A percentile compares a stretch with the other conserved stretches of the same genome.
These are phyloP conservation scores for Rhizopogon vinicolor DNA, from an alignment of 768 basidiomycete genomes.

Conservation along the genomic window DNA sequence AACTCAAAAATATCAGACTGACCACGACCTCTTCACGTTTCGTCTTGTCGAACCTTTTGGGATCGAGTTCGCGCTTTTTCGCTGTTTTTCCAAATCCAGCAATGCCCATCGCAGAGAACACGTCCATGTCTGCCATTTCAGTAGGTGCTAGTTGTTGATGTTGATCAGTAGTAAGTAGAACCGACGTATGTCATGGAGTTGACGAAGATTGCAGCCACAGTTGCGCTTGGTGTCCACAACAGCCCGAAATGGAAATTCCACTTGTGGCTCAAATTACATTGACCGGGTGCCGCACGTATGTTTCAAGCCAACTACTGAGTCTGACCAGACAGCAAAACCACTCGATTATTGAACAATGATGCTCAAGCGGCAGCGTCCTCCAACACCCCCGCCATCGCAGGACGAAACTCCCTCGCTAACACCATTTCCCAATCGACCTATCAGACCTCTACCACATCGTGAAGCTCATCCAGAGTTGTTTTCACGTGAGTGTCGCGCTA, in stretches of 20 bases:
- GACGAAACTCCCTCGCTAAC: constrained; percentile 17
- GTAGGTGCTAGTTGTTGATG: constrained; percentile 5
- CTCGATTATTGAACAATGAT: constrained; percentile 22
- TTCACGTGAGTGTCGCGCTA: constrained; percentile 31
- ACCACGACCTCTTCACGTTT: constrained; percentile 46
- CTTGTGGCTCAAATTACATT: not conserved
- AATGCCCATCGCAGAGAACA: constrained; percentile 82
- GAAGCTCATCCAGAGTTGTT: constrained; percentile 5
- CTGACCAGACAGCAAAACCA: not conserved
- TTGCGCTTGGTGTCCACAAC: not conserved
- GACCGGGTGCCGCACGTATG: not conserved
- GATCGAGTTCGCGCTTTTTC: constrained; percentile 64
- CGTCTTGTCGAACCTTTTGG: constrained; percentile 74
- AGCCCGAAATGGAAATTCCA: constrained; percentile 6
- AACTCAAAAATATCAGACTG: constrained; percentile 7
- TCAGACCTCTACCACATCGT: constrained; percentile 11
- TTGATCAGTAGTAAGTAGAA: not conserved
- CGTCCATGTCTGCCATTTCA: constrained; percentile 56
- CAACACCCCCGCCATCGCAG: constrained; percentile 37
- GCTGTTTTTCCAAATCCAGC: constrained; percentile 75
- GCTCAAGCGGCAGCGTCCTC: constrained; percentile 51
- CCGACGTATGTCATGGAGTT: not conserved
- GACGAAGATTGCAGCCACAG: not conserved
- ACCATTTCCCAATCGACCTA: constrained; percentile 9
- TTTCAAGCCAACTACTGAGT: not conserved